Evolutionary conservation across 2,329 filamentous ascomycete species (phyloP), one percentile per base, ranked within the genome.

Genomic region (Diaporthe longicolla): DNA sequence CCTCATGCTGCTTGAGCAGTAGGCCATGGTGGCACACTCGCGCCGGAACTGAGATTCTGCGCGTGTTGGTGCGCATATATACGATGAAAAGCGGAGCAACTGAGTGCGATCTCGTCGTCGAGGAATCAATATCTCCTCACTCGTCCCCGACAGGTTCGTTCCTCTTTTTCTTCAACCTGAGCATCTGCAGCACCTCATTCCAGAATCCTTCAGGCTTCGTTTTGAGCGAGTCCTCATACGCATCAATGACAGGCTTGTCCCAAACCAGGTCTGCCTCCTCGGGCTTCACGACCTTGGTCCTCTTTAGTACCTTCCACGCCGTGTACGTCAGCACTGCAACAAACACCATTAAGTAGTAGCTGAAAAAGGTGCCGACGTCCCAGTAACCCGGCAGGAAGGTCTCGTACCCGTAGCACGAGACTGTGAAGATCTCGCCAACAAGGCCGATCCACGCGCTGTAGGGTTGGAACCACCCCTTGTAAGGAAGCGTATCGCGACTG

Each of bases 221-320:
- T 9, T 83, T 81, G 76, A 92, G 88, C 24, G 83, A 84, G 11
- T 82, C 84, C 79, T 91, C 89, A 75, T 91, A 91, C 0, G 85
- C 85, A 7, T 72, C 68, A 40, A 80, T 76, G 19, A 61, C 26
- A 13, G 72, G 74, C 13, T 74, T 55, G 71, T 80, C 79, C 79
- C 79, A 79, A 9, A 78, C 50, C 58, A 80, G 73, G 68, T 80
- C 79, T 4, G 78, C 77, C 58, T 79, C 88, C 26, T 87, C 82
- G 0, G 91, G 84, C 4, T 82, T 82, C 17, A 91, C 84, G 69
- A 89, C 83, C 75, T 85, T 86, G 1, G 91, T 93, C 73, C 84
- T 84, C 83, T 91, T 90, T 80, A 90, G n/a, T 0, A 93, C 19
- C 82, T 94, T 94, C 90, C 90, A 94, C 77, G 85, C 85, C 21